Base-by-base conservation (phyloP, 352 stramenopile genomes). In the Globisporangium takayamanum region DNA sequence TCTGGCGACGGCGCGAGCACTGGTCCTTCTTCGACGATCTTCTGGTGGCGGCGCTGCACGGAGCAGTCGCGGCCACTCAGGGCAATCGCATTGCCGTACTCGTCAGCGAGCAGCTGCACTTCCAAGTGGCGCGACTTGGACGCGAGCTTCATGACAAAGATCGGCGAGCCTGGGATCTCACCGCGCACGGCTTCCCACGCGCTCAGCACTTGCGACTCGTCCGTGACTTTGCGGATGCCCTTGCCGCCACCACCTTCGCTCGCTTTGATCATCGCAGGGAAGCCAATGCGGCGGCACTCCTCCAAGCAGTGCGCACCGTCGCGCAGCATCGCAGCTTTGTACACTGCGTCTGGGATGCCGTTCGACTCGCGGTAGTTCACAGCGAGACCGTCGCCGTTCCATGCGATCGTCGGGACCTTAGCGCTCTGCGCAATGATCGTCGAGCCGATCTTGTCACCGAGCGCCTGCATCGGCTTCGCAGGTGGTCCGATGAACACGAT, bases 221-320 rank as follows among this genome's bases (percentile, higher is more conserved):
- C 83, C 57, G 78, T 78, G 8, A 98, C 90, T 74, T 97, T 98
- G 37, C 97, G 94, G 79, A 99, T 99, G 65, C 97, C 97, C 72
- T 99, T 99, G 61, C 98, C 98, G 51, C 98, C 98, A 53, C 98
- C 98, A 53, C 97, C 98, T 76, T 99, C 97, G 51, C 83, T 98
- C 30, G 97, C 98, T 77, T 99, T 99, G 74, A 99, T 99, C 97
- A 99, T 99, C 54, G 99, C 88, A 5, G 98, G 98, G 71, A 98
- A 99, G 36, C 97, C 97, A 73, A 99, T 98, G 59, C 89, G 76
- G 41, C 89, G 87, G 62, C 93, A 97, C 52, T 95, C 87, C n/a
- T 92, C 77, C n/a, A 92, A 73, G 25, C 97, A 98, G 67, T 99
- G 80, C 47, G 89, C 68, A 0, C 91, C 89, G 63, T 92, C 96